Conservation (phyloP, 2,329 filamentous ascomycete species). For the Colletotrichum aenigma region DNA sequence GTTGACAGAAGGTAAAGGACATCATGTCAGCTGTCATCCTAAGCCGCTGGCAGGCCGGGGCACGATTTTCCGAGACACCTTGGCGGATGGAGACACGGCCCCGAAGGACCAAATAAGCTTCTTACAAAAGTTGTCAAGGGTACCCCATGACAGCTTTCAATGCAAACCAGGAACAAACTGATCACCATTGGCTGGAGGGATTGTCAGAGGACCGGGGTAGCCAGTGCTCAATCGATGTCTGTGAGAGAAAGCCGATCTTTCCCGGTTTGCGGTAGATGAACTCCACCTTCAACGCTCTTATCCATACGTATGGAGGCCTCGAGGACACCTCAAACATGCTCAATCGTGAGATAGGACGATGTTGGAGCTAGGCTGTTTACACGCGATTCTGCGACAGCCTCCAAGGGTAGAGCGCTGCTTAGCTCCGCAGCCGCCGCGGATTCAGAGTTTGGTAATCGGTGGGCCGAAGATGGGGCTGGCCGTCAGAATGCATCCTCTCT, state of each 20-base stretch:
- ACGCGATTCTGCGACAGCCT: not conserved
- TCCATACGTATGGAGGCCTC: not conserved
- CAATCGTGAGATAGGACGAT: not conserved
- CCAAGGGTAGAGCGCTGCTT: not conserved
- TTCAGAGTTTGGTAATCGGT: not conserved
- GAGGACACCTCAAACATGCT: constrained; percentile 8
- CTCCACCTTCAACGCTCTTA: not conserved
- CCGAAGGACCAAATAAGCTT: constrained; percentile 5
- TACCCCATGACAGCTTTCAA: not conserved
- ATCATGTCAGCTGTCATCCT: constrained; percentile 17
- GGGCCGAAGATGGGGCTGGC: not conserved
- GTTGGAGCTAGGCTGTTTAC: not conserved
- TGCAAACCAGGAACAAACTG: not conserved
- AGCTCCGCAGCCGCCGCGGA: not conserved
- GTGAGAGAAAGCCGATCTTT: not conserved
- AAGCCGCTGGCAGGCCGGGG: not conserved
- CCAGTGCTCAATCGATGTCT: not conserved
- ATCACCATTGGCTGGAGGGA: not conserved
- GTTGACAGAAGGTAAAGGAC: not conserved
- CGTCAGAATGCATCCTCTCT: not conserved
- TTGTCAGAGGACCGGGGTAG: not conserved
- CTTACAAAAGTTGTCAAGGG: not conserved
- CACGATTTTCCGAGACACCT: not conserved
- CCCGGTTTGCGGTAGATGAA: constrained; percentile 12
- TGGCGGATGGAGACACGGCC: not conserved